Evolutionary conservation across 192 early-diverging fungal genomes (phyloP).

Genomic region (Coemansia javaensis): DNA sequence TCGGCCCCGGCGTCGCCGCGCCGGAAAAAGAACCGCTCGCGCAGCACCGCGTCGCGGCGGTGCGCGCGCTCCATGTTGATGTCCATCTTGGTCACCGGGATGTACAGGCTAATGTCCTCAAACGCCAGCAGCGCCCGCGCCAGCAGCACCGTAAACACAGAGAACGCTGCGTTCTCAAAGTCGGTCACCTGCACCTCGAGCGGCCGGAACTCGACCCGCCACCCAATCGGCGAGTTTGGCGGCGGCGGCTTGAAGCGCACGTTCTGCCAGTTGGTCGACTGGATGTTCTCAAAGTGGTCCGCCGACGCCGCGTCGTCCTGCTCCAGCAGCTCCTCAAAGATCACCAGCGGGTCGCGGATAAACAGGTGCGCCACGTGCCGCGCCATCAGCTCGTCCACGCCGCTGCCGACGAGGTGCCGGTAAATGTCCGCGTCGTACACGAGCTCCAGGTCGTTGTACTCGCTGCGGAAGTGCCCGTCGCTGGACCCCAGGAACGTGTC

Average conservation of each 20-base stretch:
- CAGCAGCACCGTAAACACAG: constrained; percentile 89
- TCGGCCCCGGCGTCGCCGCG: constrained; percentile 53
- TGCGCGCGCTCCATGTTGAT: constrained; percentile 90
- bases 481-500: constrained; percentile 76
- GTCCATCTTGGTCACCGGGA: constrained; percentile 93
- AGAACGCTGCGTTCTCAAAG: constrained; percentile 94
- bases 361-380: constrained; percentile 93
- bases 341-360: constrained; percentile 95
- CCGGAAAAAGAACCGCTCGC: constrained; percentile 87
- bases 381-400: constrained; percentile 83
- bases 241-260: constrained; percentile 98
- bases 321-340: constrained; percentile 85
- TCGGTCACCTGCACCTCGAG: constrained; percentile 97
- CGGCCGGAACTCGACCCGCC: constrained; percentile 97
- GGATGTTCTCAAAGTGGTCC: constrained; percentile 99
- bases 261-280: constrained; percentile 99
- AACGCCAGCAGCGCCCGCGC: constrained; percentile 83
- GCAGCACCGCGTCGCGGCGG: constrained; percentile 71
- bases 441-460: constrained; percentile 90
- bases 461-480: constrained; percentile 65
- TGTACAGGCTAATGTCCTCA: constrained; percentile 86
- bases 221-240: constrained; percentile 85
- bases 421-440: constrained; percentile 79
- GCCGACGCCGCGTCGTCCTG: constrained; percentile 77
- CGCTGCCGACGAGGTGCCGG: constrained; percentile 64